Evolutionary conservation across 2,329 filamentous ascomycete species (phyloP).

Genomic region (Neofusicoccum sp.): DNA sequence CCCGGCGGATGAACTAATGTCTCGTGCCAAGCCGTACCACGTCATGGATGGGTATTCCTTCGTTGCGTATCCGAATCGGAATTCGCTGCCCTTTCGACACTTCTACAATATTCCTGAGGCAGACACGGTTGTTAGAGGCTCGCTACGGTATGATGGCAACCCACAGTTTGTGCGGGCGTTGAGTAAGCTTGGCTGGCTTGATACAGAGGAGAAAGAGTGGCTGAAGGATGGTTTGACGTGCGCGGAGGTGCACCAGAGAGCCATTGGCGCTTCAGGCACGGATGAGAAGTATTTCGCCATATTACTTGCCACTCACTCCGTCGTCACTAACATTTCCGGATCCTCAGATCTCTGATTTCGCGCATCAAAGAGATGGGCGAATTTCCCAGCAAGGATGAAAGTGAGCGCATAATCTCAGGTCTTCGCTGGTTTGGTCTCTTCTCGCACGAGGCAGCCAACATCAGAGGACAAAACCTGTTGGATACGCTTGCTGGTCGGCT

Average conservation of each 20-base stretch:
- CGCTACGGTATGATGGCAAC: constrained; percentile 23
- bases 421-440: constrained; percentile 23
- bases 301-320: no score
- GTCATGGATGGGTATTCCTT: constrained; percentile 22
- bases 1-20: constrained; percentile 17
- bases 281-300: no score
- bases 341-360: constrained; percentile 52
- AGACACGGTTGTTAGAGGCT: constrained; percentile 21
- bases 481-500: constrained; percentile 21
- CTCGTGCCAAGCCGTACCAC: constrained; percentile 19
- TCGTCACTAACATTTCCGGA: no score
- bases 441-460: constrained; percentile 19
- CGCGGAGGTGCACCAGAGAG: constrained; percentile 20
- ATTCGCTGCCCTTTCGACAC: constrained; percentile 13
- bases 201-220: constrained; percentile 19
- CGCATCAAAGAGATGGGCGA: background rate
- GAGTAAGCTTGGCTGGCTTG: constrained; percentile 22
- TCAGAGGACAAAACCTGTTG: constrained; percentile 20
- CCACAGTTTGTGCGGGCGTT: constrained; percentile 20
- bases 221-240: constrained; percentile 24
- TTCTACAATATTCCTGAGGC: constrained; percentile 21
- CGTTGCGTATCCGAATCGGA: constrained; percentile 22
- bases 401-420: constrained; percentile 21
- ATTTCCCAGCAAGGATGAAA: constrained; percentile 18
- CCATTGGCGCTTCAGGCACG: background rate